These are phyloP conservation scores for Fusarium tupiense DNA, from an alignment of 2,329 filamentous ascomycete species.

Conservation along the genomic window DNA sequence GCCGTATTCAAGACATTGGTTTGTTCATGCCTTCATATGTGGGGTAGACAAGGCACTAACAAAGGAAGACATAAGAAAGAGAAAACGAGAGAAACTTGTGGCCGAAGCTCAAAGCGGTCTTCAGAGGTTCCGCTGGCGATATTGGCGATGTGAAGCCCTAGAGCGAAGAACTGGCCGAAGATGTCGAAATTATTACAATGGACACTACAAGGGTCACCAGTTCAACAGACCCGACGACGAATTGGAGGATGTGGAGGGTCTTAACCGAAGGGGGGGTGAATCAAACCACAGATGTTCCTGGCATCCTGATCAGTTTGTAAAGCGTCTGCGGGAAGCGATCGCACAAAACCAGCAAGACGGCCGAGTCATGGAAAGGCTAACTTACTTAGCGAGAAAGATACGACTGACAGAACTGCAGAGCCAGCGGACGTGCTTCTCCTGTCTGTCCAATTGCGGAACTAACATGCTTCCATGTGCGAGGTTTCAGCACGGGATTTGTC, in stretches of 20 bases:
- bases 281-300: slow-evolving; percentile 1
- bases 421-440: slow-evolving; percentile 16
- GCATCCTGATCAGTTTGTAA: background rate
- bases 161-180: background rate
- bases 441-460: slow-evolving; percentile 4
- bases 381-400: background rate
- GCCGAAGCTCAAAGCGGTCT: slow-evolving; percentile 3
- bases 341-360: background rate
- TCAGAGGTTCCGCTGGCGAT: background rate
- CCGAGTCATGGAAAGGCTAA: background rate
- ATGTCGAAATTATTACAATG: slow-evolving; percentile 9
- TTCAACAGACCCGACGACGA: background rate
- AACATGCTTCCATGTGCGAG: slow-evolving; percentile 21
- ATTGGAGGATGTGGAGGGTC: background rate
- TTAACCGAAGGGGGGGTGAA: background rate
- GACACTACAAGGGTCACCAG: slow-evolving; percentile 11
- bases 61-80: background rate
- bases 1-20: background rate
- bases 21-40: accelerated
- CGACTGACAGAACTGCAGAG: background rate
- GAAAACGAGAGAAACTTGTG: accelerated
- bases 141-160: slow-evolving; percentile 23
- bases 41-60: background rate
- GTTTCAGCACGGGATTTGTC: slow-evolving; percentile 12
- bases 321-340: background rate